Evolutionary conservation across 208 protist species (phyloP).

Genomic region (Acanthamoeba divionensis): DNA sequence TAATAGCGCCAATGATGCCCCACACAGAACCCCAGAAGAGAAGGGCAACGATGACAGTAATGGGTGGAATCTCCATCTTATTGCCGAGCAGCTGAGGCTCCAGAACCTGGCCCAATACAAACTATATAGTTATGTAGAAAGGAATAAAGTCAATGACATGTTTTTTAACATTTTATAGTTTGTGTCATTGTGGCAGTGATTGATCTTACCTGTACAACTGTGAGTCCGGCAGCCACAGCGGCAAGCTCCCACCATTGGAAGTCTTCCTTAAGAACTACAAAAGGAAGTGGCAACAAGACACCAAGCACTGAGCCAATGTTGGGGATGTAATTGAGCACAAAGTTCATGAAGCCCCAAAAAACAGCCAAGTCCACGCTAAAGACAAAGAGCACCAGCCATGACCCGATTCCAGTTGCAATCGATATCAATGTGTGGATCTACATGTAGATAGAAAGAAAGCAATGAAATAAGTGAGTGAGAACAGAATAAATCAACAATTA

Average conservation of each 20-base stretch:
- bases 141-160: background rate
- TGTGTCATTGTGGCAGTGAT: background rate
- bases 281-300: background rate
- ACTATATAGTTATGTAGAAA: background rate
- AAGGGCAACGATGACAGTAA: background rate
- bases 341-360: background rate
- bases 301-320: slow-evolving; percentile 28
- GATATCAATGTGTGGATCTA: background rate
- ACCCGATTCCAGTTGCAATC: background rate
- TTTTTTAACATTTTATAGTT: background rate
- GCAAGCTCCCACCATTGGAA: background rate
- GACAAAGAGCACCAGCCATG: background rate
- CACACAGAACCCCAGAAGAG: slow-evolving; percentile 12
- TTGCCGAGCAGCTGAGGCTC: slow-evolving; percentile 11
- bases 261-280: slow-evolving; percentile 6
- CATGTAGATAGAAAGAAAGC: background rate
- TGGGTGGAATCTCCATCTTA: slow-evolving; percentile 11
- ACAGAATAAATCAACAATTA: background rate
- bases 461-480: background rate
- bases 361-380: background rate
- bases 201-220: background rate
- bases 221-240: background rate
- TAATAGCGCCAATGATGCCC: slow-evolving; percentile 19
- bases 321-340: slow-evolving; percentile 14
- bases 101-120: background rate